phyloP scores from a whole-genome alignment of 176 grass and related monocot species.

The Echinochloa phyllopogon region DNA sequence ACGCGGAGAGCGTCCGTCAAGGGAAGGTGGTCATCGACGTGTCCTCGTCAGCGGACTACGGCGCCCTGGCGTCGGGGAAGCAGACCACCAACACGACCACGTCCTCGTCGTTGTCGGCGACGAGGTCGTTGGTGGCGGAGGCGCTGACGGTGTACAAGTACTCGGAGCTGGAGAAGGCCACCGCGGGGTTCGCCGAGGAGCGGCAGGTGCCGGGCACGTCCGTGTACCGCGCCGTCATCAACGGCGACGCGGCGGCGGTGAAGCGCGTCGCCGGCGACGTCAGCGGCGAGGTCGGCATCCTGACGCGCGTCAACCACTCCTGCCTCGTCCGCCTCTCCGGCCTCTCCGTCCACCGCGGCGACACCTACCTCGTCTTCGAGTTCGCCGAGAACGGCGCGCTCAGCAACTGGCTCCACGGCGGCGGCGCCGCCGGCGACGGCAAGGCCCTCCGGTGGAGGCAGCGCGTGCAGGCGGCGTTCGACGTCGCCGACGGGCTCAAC shows the following conservation, averaged over 20 bases:
- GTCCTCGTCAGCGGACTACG: slow-evolving; percentile 40
- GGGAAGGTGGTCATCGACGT: slow-evolving; percentile 29
- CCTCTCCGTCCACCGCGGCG: slow-evolving; percentile 70
- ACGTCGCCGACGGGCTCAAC: slow-evolving; percentile 70
- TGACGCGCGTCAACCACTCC: slow-evolving; percentile 78
- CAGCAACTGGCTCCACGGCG: slow-evolving; percentile 65
- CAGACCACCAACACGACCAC: slow-evolving; percentile 10
- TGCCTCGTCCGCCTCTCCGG: slow-evolving; percentile 71
- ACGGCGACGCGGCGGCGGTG: slow-evolving; percentile 72
- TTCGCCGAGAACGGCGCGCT: slow-evolving; percentile 75
- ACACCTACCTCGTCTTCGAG: slow-evolving; percentile 80
- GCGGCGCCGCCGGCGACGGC: background rate
- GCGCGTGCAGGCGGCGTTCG: slow-evolving; percentile 66
- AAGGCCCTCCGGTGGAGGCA: slow-evolving; percentile 53
- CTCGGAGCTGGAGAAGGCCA: slow-evolving; percentile 69
- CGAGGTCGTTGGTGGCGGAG: slow-evolving; percentile 44
- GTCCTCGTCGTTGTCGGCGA: background rate
- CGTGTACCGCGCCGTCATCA: slow-evolving; percentile 76
- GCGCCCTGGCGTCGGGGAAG: slow-evolving; percentile 27
- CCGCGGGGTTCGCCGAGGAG: slow-evolving; percentile 58
- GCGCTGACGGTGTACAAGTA: slow-evolving; percentile 71
- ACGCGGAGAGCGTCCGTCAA: background rate
- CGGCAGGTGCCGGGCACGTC: slow-evolving; percentile 50
- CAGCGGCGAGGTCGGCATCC: slow-evolving; percentile 69
- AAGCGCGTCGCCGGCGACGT: slow-evolving; percentile 77